phyloP scores from a whole-genome alignment of 2,329 filamentous ascomycete genomes.

The Exophiala sideris region DNA sequence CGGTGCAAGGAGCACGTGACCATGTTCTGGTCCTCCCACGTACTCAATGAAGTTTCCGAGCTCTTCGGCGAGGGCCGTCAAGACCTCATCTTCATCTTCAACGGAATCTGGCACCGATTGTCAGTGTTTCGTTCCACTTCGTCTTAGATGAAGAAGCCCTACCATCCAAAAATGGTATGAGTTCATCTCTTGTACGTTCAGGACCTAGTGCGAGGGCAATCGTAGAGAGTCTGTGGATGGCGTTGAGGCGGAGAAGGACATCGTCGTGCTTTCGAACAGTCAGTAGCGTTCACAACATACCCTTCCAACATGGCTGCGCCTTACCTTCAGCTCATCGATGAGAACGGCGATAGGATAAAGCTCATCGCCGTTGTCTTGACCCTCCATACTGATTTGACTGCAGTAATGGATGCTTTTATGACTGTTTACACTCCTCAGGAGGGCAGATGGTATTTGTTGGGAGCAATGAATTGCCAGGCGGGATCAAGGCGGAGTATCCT shows the following conservation, averaged over 20 bases:
- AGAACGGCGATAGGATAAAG: slow-evolving; percentile 99
- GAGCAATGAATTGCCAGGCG: not conserved
- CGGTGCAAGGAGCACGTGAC: slow-evolving; percentile 92
- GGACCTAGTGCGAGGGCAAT: slow-evolving; percentile 94
- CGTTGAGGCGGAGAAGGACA: slow-evolving; percentile 94
- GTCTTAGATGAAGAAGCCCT: slow-evolving; percentile 31
- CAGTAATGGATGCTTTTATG: slow-evolving; percentile 29
- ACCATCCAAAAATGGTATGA: slow-evolving; percentile 99
- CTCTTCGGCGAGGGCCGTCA: slow-evolving; percentile 95
- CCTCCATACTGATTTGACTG: slow-evolving; percentile 70
- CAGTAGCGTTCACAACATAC: slow-evolving; percentile 19
- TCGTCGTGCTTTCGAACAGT: slow-evolving; percentile 76
- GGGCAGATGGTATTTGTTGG: not conserved
- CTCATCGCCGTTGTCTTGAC: slow-evolving; percentile 89
- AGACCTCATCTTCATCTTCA: slow-evolving; percentile 97
- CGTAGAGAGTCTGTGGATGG: slow-evolving; percentile 95
- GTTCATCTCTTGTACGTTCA: slow-evolving; percentile 94
- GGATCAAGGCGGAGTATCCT: not conserved
- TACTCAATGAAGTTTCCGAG: slow-evolving; percentile 96
- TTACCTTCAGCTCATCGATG: slow-evolving; percentile 98
- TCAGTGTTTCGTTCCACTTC: slow-evolving; percentile 27
- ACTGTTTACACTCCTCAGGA: slow-evolving; percentile 23
- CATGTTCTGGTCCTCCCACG: slow-evolving; percentile 88
- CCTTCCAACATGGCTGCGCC: slow-evolving; percentile 19
- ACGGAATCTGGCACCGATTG: slow-evolving; percentile 71